Conservation (phyloP, 208 protist species). For the Leishmania guyanensis region DNA sequence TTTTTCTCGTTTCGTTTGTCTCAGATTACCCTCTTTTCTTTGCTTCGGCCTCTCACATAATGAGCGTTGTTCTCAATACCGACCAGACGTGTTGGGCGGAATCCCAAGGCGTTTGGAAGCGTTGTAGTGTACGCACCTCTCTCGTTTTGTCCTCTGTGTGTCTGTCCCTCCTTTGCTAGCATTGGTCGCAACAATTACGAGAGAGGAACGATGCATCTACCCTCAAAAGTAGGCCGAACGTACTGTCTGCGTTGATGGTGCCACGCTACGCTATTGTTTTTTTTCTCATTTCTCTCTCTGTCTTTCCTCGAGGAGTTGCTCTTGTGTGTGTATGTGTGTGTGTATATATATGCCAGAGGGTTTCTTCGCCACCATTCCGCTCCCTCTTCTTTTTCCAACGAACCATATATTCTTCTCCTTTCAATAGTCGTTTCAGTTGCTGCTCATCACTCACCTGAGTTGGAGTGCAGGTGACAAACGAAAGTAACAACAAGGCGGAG, state of each 20-base stretch:
- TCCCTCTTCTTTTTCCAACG: not conserved
- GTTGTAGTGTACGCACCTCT: too few relatives aligned
- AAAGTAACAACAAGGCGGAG: not conserved
- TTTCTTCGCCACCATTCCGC: not conserved
- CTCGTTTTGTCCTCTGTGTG: not conserved
- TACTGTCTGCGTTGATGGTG: not conserved
- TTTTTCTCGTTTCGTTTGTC: slow-evolving; percentile 1
- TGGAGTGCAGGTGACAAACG: not conserved
- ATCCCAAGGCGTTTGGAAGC: not conserved
- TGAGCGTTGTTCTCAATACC: not conserved
- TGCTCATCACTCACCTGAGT: not conserved
- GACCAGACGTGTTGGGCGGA: not conserved
- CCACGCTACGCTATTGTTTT: not conserved
- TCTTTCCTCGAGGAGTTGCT: not conserved
- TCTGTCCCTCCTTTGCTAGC: not conserved
- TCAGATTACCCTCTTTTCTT: not conserved
- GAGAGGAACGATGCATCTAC: not conserved
- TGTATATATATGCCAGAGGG: not conserved
- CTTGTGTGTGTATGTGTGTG: not conserved
- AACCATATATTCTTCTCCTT: not conserved
- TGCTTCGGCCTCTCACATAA: not conserved
- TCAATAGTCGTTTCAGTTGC: not conserved
- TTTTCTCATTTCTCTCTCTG: not conserved
- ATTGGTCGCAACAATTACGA: too few relatives aligned
- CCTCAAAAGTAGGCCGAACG: not conserved